These are phyloP conservation scores for Aureobasidium sp. DNA, from an alignment of 2,329 filamentous ascomycete species.

Conservation along the genomic window DNA sequence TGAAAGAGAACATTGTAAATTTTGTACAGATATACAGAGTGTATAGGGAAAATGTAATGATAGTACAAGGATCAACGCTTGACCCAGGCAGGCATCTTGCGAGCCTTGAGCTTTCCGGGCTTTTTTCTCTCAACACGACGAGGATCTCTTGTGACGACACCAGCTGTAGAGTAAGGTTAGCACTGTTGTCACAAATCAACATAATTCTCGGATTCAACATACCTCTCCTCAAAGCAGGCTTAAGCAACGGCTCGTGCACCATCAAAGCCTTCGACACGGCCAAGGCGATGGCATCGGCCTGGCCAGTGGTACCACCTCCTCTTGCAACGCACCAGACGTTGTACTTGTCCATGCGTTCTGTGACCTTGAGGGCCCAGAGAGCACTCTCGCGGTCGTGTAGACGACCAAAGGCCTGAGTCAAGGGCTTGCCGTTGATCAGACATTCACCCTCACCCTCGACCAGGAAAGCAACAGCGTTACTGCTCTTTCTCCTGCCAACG, in stretches of 20 bases:
- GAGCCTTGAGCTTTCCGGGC: conserved; percentile 87
- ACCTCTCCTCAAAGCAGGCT: conserved; percentile 83
- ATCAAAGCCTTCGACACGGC: conserved; percentile 81
- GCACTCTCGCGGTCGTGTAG: conserved; percentile 92
- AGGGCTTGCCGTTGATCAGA: conserved; percentile 79
- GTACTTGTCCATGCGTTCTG: conserved; percentile 84
- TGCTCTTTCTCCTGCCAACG: conserved; percentile 79
- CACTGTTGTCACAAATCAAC: conserved; percentile 17
- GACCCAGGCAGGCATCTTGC: conserved; percentile 98
- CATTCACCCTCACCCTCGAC: conserved; percentile 91
- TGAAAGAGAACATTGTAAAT: background rate
- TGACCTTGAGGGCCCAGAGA: conserved; percentile 79
- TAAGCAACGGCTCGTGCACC: conserved; percentile 86
- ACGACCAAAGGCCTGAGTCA: conserved; percentile 73
- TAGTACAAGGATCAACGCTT: conserved; percentile 50
- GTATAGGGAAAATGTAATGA: background rate
- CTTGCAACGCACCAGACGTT: conserved; percentile 82
- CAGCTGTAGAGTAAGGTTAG: conserved; percentile 56
- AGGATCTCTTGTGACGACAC: conserved; percentile 82
- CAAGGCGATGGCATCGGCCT: conserved; percentile 89
- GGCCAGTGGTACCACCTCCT: conserved; percentile 87
- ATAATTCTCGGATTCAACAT: conserved; percentile 33
- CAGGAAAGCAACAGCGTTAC: conserved; percentile 73
- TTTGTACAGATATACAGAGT: conserved; percentile 10
- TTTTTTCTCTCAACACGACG: conserved; percentile 98